Evolutionary conservation across 2,329 filamentous ascomycete genomes (phyloP).

Genomic region (Xylariaceae sp.): DNA sequence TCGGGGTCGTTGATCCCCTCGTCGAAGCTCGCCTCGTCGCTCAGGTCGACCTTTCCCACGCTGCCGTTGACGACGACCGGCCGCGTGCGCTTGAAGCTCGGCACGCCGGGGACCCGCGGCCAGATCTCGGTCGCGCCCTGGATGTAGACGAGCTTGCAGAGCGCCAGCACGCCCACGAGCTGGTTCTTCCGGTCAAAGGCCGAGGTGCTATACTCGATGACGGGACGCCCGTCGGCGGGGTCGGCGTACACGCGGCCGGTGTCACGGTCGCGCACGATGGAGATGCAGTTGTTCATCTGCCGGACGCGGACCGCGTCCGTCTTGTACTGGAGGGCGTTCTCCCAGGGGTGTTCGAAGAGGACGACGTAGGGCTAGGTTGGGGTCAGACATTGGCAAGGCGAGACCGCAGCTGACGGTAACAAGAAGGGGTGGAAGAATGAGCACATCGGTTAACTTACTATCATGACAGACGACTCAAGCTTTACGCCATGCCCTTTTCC

Average conservation of each 20-base stretch:
- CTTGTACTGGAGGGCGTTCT: constrained; percentile 67
- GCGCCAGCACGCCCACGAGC: constrained; percentile 65
- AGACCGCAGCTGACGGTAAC: neutral
- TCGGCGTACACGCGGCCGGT: constrained; percentile 71
- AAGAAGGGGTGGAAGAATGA: neutral
- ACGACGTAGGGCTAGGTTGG: constrained; percentile 54
- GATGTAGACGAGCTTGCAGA: constrained; percentile 73
- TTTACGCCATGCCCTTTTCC: constrained; percentile 76
- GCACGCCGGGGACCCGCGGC: constrained; percentile 56
- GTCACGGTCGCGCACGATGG: constrained; percentile 71
- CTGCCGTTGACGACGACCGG: no score
- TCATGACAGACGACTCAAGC: constrained; percentile 71
- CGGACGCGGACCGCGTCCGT: constrained; percentile 63
- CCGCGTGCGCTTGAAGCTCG: constrained; percentile 50
- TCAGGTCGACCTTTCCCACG: no score
- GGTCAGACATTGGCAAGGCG: neutral
- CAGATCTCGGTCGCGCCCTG: constrained; percentile 78
- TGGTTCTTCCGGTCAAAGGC: constrained; percentile 68
- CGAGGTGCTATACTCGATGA: constrained; percentile 67
- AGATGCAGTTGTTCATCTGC: constrained; percentile 68
- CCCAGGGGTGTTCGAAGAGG: constrained; percentile 62
- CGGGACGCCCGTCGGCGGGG: constrained; percentile 57
- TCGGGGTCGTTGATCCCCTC: constrained; percentile 51
- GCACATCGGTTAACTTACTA: constrained; percentile 37
- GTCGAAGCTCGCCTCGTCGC: constrained; percentile 16